phyloP scores from a whole-genome alignment of 2,329 filamentous ascomycete genomes.

The Paraphoma sp. region DNA sequence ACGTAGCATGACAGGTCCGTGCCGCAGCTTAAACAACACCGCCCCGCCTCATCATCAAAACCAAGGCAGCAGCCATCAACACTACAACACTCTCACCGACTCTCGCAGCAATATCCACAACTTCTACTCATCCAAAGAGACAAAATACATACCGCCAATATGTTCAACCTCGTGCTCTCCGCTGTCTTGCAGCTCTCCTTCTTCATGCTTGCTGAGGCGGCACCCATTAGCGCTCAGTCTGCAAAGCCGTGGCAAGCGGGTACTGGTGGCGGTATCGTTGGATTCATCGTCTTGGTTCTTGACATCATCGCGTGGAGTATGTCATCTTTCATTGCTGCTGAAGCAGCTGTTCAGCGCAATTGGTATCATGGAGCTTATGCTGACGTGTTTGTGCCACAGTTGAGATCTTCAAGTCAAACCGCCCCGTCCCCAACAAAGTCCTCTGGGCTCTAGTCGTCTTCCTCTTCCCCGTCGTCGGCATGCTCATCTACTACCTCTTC shows the following conservation, averaged over 20 bases:
- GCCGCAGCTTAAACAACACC: slow-evolving; percentile 15
- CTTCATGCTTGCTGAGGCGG: slow-evolving; percentile 58
- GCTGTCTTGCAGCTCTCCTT: slow-evolving; percentile 62
- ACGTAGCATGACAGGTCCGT: slow-evolving; percentile 15
- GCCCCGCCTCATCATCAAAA: slow-evolving; percentile 6
- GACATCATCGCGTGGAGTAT: slow-evolving; percentile 69
- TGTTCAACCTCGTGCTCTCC: slow-evolving; percentile 46
- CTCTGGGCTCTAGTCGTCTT: slow-evolving; percentile 70
- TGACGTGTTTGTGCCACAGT: slow-evolving; percentile 52
- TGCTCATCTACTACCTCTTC: slow-evolving; percentile 70
- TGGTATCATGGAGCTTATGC: background rate
- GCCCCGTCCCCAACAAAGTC: slow-evolving; percentile 63
- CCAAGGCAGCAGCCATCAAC: slow-evolving; percentile 15
- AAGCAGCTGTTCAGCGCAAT: background rate
- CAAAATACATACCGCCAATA: slow-evolving; percentile 17
- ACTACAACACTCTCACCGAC: background rate
- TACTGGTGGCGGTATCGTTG: slow-evolving; percentile 66
- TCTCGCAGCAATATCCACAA: background rate
- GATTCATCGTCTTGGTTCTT: slow-evolving; percentile 66
- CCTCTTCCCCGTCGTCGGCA: slow-evolving; percentile 67
- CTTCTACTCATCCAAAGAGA: background rate
- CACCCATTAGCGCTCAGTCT: slow-evolving; percentile 48
- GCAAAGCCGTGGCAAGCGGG: slow-evolving; percentile 64
- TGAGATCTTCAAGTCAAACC: slow-evolving; percentile 70
- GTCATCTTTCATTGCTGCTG: slow-evolving; percentile 25